A percentile compares a stretch with the other conserved stretches of the same genome.
Evolutionary conservation across 2,329 filamentous ascomycete genomes (phyloP).

Genomic region (Diaporthe vexans): DNA sequence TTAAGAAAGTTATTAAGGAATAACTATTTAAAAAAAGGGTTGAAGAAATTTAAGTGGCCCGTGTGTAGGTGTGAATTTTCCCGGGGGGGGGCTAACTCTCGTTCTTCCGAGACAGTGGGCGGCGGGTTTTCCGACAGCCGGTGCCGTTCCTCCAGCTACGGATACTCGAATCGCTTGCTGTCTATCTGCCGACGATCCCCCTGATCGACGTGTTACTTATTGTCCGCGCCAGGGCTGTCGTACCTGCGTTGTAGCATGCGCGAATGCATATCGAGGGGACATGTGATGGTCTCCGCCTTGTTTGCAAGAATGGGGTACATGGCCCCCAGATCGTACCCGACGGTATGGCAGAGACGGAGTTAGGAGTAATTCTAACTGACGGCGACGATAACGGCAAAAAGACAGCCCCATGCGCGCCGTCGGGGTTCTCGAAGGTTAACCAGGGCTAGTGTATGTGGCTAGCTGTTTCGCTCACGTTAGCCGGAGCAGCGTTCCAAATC

Average conservation of each 20-base stretch:
- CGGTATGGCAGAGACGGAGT: slow-evolving; percentile 11
- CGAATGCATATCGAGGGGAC: slow-evolving; percentile 3
- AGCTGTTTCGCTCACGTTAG: slow-evolving; percentile 23
- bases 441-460: slow-evolving; percentile 8
- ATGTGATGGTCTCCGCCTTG: slow-evolving; percentile 12
- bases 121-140: slow-evolving; percentile 17
- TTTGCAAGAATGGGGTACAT: slow-evolving; percentile 14
- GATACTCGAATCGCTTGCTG: slow-evolving; percentile 23
- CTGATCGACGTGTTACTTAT: slow-evolving; percentile 36
- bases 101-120: no score
- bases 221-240: slow-evolving; percentile 22
- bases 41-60: no score
- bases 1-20: no score
- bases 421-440: slow-evolving; percentile 16
- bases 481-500: slow-evolving; percentile 12
- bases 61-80: no score
- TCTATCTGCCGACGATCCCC: slow-evolving; percentile 31
- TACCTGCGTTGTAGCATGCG: slow-evolving; percentile 21
- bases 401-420: slow-evolving; percentile 4
- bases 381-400: neutral
- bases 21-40: no score
- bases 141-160: neutral
- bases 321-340: neutral
- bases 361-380: no score
- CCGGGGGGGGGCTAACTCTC: no score